Base-by-base conservation (phyloP, 2,329 filamentous ascomycete species). In the Fusarium drepaniforme region DNA sequence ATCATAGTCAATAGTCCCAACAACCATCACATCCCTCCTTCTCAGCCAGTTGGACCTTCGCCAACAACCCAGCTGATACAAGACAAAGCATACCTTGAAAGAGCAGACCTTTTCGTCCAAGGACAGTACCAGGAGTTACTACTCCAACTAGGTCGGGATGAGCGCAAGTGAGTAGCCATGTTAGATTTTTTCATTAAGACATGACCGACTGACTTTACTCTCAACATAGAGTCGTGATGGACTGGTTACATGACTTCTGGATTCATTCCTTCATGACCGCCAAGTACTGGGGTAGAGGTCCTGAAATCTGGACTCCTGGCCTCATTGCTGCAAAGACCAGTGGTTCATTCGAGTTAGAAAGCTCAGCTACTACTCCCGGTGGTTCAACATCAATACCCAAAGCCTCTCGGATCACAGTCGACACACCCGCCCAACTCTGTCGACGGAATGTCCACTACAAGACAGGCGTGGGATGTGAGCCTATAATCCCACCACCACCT, bases 201-300 rank as follows among this genome's bases (percentile, higher is more conserved):
- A n/a, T n/a, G n/a, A n/a, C n/a, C n/a, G n/a, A n/a, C n/a, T n/a
- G n/a, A n/a, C n/a, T n/a, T n/a, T n/a, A n/a, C n/a, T n/a, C n/a
- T n/a, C n/a, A n/a, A 59, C 9, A 21, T 7, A 64, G 62, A 44
- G 23, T 44, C 5, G 3, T 64, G 1, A 21, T 5, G 1, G 33
- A 30, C 13, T 64, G 49, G 62, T 15, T 64, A 15, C 16, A 64
- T 53, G 62, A 64, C 13, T 64, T 64, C n/a, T 71, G 21, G 38
- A 67, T 71, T 13, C 60, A 68, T 30, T 59, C 59, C 13, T 71
- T 61, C 37, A 58, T 64, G 42, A 68, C 60, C 2, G 60, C 65
- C 4, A 71, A 71, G 46, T 67, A 64, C 16, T 68, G 68, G 68
- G 60, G 64, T 1, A 67, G 35, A 44, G 64, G 64, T 4, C 64